Base-by-base conservation (phyloP, 2,329 filamentous ascomycete genomes). In the Bipolaris gigantea region DNA sequence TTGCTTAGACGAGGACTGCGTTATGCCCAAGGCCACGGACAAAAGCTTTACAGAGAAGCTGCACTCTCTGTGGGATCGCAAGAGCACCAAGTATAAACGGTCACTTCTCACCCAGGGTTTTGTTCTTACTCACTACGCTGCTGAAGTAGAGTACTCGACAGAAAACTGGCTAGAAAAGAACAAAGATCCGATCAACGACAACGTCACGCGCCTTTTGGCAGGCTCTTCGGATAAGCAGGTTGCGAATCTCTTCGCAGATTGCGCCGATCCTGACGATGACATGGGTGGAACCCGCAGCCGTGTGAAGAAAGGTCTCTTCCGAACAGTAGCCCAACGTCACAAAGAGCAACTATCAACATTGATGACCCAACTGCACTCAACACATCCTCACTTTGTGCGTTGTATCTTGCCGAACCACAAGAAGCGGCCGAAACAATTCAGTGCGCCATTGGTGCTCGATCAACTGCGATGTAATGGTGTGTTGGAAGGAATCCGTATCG, bases 391-490 rank as follows among this genome's bases (percentile, higher is more conserved):
- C 75, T 99, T 99, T 72, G 94, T 99, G 27, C 89, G 94, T 42
- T 99, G 94, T 72, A 99, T 99, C 58, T 82, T 99, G 55, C 95
- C 94, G 3, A 99, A 99, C 70, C 94, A 99, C 80, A 97, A 96
- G 76, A 99, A 99, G 76, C 85, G 88, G 21, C 91, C 94, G 0
- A 99, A 99, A 75, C 89, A 92, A 70, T 91, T 97, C 74, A 90
- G 89, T 69, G 90, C 90, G 3, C 85, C 92, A 2, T 84, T 99
- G n/a, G 95, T 99, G 1, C 82, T 99, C 5, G 94, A 99, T 68
- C 95, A 99, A 73, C 80, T 99, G n/a, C 87, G 94, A 48, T 99
- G 94, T 77, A 99, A 99, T 72, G 94, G 94, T 89, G 94, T 99
- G 2, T 81, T 99, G n/a, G 94, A 99, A 77, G 94, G 94, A 58